Evolutionary conservation across 139 green algal species (phyloP).

Genomic region (Asterochloris sp.): DNA sequence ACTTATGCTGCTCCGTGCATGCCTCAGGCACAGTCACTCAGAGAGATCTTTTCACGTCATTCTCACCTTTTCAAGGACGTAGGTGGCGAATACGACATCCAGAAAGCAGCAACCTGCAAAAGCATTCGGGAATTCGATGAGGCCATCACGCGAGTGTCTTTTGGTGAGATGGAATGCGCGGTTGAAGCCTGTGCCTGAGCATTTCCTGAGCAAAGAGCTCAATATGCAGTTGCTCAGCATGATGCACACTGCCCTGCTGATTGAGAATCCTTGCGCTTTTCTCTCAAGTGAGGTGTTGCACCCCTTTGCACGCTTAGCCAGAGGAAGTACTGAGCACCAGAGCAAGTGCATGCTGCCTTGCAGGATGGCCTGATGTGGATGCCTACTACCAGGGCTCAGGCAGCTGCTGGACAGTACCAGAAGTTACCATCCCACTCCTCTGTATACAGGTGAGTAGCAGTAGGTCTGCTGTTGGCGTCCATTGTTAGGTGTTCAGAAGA

Average conservation of each 20-base stretch:
- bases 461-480: background rate
- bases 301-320: no score
- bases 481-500: background rate
- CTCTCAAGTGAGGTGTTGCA: no score
- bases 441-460: slow-evolving; percentile 52
- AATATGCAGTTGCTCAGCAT: background rate
- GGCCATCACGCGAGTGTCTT: slow-evolving; percentile 66
- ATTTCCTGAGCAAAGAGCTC: background rate
- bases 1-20: no score
- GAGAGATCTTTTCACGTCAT: slow-evolving; percentile 66
- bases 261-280: no score
- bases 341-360: background rate
- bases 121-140: slow-evolving; percentile 87
- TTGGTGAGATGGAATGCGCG: slow-evolving; percentile 22
- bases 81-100: slow-evolving; percentile 28
- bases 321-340: background rate
- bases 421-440: slow-evolving; percentile 61
- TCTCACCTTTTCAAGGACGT: slow-evolving; percentile 51
- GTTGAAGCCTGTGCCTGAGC: background rate
- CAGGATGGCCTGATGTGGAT: slow-evolving; percentile 74
- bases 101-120: slow-evolving; percentile 35
- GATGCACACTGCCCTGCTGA: background rate
- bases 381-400: slow-evolving; percentile 76
- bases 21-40: slow-evolving; percentile 22
- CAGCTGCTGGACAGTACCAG: slow-evolving; percentile 41